A percentile compares a stretch with the other conserved stretches of the same genome.
phyloP scores from a whole-genome alignment of 345 rosid species.

The Citrus mangshanensis region DNA sequence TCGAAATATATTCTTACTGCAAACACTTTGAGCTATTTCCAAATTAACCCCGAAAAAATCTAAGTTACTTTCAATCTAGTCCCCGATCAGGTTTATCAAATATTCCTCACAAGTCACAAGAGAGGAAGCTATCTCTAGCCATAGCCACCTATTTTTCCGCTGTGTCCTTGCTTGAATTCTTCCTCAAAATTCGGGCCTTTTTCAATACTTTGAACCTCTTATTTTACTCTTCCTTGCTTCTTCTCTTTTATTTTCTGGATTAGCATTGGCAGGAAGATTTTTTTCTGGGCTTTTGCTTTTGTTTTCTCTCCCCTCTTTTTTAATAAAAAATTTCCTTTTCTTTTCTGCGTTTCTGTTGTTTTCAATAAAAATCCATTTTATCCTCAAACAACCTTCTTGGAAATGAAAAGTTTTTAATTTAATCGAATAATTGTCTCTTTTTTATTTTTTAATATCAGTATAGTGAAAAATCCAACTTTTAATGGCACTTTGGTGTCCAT shows the following conservation, averaged over 20 bases:
- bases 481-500: conserved; percentile 8
- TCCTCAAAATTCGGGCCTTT: neutral
- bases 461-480: neutral
- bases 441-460: neutral
- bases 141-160: conserved; percentile 16
- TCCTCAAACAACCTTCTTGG: neutral
- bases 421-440: neutral
- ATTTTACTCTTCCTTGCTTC: neutral
- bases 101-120: neutral
- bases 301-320: neutral
- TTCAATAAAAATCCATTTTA: neutral
- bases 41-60: neutral
- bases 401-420: neutral
- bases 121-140: neutral
- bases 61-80: neutral
- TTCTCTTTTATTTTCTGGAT: conserved; percentile 2
- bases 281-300: conserved; percentile 11
- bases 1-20: neutral
- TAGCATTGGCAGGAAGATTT: conserved; percentile 4
- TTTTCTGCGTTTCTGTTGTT: conserved; percentile 9
- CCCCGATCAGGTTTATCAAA: neutral
- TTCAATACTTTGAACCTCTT: neutral
- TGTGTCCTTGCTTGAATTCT: conserved; percentile 3
- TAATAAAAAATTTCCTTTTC: neutral
- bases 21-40: neutral